phyloP scores from a whole-genome alignment of 1,139 yeast genomes.

The Hyphopichia fennica region DNA sequence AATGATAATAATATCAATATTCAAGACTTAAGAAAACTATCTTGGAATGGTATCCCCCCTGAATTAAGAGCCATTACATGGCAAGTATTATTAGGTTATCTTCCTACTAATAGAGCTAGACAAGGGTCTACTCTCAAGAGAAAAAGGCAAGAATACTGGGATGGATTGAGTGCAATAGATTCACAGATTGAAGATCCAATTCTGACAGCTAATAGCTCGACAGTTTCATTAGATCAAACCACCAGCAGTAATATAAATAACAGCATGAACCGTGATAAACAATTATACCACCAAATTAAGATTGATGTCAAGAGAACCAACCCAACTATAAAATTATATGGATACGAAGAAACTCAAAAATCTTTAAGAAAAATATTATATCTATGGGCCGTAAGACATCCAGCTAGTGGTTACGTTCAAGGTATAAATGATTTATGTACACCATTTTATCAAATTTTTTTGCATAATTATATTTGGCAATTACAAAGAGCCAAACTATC shows the following conservation, averaged over 20 bases:
- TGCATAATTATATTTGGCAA: constrained; percentile 65
- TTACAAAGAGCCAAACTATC: constrained; percentile 26
- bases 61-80: constrained; percentile 82
- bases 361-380: constrained; percentile 80
- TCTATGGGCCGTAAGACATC: constrained; percentile 96
- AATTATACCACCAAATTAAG: constrained; percentile 92
- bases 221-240: constrained; percentile 7
- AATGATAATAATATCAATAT: constrained; percentile 58
- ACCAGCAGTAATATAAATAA: constrained; percentile 34
- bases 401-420: constrained; percentile 98
- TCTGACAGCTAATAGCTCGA: constrained; percentile 12
- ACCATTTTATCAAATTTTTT: constrained; percentile 88
- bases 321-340: constrained; percentile 76
- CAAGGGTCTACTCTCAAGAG: constrained; percentile 68
- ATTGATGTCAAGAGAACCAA: constrained; percentile 96
- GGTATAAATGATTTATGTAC: constrained; percentile 95
- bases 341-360: constrained; percentile 67
- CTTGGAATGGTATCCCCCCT: constrained; percentile 94
- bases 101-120: constrained; percentile 81
- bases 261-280: constrained; percentile 53
- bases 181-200: constrained; percentile 52
- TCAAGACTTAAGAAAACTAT: constrained; percentile 66
- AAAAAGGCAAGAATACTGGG: constrained; percentile 83
- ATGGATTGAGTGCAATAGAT: constrained; percentile 50
- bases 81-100: constrained; percentile 86